Percentiles rank a stretch among this genome's conserved stretches.
phyloP scores from a whole-genome alignment of 192 early-diverging fungal species.

The Entomortierella beljakovae region DNA sequence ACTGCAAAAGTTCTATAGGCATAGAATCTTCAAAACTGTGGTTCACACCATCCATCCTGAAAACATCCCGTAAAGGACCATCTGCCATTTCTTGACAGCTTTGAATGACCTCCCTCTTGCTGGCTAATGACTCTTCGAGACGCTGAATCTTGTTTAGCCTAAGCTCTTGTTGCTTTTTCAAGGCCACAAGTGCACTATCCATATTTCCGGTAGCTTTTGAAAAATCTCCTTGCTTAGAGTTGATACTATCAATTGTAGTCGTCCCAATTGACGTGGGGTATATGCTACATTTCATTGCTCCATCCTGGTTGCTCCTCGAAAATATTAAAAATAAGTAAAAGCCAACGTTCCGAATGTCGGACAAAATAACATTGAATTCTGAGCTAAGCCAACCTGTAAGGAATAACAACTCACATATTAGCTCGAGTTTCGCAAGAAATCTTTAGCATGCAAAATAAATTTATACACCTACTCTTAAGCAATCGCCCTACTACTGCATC shows the following conservation, averaged over 20 bases:
- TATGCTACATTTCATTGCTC: neutral
- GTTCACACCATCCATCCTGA: conserved; percentile 4
- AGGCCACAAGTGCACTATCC: neutral
- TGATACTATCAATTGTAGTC: neutral
- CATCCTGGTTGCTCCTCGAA: neutral
- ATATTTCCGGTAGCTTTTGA: conserved; percentile 3
- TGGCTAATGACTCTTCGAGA: conserved; percentile 5
- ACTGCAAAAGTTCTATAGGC: neutral
- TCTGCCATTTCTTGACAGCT: conserved; percentile 13
- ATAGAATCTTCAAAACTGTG: neutral
- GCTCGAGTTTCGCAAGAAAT: neutral
- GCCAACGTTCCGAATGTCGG: conserved; percentile 12
- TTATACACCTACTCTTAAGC: conserved; percentile 10
- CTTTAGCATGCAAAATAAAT: neutral
- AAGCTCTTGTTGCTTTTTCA: conserved; percentile 15
- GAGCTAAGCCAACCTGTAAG: conserved; percentile 16
- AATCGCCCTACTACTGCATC: conserved; percentile 12
- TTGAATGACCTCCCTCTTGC: conserved; percentile 29
- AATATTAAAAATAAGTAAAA: conserved; percentile 8
- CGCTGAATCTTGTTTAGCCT: conserved; percentile 6
- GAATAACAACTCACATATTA: neutral
- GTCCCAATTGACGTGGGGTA: conserved; percentile 3
- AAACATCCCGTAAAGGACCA: neutral
- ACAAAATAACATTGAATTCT: neutral
- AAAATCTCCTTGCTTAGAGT: neutral